Evolutionary conservation across 192 early-diverging fungal species (phyloP).

Genomic region (Dissophora globulifera): DNA sequence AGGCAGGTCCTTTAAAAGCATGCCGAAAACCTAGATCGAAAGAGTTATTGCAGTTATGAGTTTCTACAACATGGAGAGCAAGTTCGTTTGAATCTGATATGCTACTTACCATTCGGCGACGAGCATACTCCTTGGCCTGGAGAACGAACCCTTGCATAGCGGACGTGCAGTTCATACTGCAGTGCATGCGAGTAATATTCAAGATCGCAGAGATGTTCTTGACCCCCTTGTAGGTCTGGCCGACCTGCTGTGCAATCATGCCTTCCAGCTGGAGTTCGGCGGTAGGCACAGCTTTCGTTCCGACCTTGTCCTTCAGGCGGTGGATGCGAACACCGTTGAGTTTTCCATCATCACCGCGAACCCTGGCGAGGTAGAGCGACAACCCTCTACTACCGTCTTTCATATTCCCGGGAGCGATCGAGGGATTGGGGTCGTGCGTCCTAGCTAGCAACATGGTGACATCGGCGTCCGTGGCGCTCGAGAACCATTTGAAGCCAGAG

Average conservation of each 20-base stretch:
- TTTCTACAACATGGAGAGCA: too few relatives aligned
- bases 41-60: too few relatives aligned
- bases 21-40: conserved; percentile 67
- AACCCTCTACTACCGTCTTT: conserved; percentile 65
- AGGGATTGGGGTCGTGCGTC: conserved; percentile 56
- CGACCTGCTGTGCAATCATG: conserved; percentile 63
- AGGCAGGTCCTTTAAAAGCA: conserved; percentile 62
- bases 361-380: conserved; percentile 68
- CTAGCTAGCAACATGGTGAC: conserved; percentile 75
- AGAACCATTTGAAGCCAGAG: conserved; percentile 81
- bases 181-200: conserved; percentile 77
- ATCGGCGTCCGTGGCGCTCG: conserved; percentile 74
- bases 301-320: conserved; percentile 76
- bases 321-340: conserved; percentile 75
- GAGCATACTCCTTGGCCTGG: conserved; percentile 70
- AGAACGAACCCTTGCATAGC: conserved; percentile 57
- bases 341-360: conserved; percentile 63
- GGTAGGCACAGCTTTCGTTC: conserved; percentile 76
- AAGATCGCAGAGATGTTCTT: conserved; percentile 71
- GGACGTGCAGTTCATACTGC: conserved; percentile 57
- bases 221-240: conserved; percentile 63
- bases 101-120: conserved; percentile 58
- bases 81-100: too few relatives aligned
- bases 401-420: conserved; percentile 33
- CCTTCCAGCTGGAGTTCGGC: conserved; percentile 73